These are phyloP conservation scores for Phoma sp. DNA, from an alignment of 2,329 filamentous ascomycete species.

Conservation along the genomic window DNA sequence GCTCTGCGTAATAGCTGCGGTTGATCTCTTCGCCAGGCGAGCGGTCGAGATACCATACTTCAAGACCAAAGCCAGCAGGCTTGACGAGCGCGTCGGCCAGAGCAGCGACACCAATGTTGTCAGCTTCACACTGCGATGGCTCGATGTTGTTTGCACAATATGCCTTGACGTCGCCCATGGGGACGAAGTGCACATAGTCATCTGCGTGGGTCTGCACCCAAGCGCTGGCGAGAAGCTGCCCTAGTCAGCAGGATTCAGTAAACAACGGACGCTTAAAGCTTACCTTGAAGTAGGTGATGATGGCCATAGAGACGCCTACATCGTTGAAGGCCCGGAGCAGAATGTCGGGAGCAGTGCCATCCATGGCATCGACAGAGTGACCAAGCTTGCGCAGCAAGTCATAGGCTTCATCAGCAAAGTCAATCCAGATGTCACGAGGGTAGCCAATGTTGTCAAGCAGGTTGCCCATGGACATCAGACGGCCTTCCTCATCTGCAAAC, in stretches of 20 bases:
- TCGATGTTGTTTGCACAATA: constrained; percentile 77
- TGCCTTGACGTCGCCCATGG: constrained; percentile 61
- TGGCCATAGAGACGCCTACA: constrained; percentile 67
- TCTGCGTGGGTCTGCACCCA: constrained; percentile 78
- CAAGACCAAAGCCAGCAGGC: constrained; percentile 77
- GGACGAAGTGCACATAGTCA: constrained; percentile 74
- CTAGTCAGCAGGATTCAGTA: constrained; percentile 12
- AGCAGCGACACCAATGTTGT: constrained; percentile 82
- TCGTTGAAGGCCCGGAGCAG: constrained; percentile 78
- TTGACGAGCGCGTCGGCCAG: constrained; percentile 80
- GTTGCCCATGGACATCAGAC: constrained; percentile 73
- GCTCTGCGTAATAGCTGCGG: constrained; percentile 65
- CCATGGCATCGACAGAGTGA: constrained; percentile 60
- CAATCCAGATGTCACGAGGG: constrained; percentile 73
- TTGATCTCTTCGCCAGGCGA: constrained; percentile 80
- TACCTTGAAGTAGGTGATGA: constrained; percentile 83
- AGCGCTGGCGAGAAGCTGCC: constrained; percentile 77
- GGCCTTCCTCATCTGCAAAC: constrained; percentile 72
- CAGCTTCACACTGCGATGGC: constrained; percentile 80
- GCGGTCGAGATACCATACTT: constrained; percentile 90
- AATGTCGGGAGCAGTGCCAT: constrained; percentile 57
- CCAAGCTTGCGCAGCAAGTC: constrained; percentile 70
- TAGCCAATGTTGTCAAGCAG: constrained; percentile 74
- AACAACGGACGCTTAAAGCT: constrained; percentile 15
- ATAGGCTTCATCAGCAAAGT: constrained; percentile 80